Percentiles rank a stretch among this genome's conserved stretches.
Conservation (phyloP, 2,329 filamentous ascomycete species). For the Diaporthe ampelina region DNA sequence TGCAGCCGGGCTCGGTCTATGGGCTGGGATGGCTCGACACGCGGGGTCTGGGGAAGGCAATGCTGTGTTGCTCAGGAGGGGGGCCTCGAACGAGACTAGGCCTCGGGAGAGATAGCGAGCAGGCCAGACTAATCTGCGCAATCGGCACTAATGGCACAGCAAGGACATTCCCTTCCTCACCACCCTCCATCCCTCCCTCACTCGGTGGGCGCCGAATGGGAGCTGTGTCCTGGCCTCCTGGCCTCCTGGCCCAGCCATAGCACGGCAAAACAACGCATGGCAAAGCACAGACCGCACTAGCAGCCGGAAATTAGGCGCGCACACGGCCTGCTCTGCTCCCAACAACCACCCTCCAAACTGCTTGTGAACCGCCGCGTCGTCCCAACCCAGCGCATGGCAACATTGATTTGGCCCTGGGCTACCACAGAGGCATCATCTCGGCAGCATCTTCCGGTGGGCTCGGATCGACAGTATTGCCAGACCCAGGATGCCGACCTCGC, state of each 20-base stretch:
- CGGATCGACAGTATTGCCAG: not conserved
- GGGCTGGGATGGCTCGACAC: conserved; percentile 5
- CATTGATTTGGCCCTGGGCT: not conserved
- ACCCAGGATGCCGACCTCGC: not conserved
- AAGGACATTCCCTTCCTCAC: not conserved
- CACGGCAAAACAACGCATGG: not conserved
- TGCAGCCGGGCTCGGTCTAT: conserved; percentile 6
- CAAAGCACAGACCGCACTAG: conserved; percentile 14
- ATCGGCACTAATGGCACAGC: conserved; percentile 13
- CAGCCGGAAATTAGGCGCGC: conserved; percentile 31
- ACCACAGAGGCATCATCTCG: conserved; percentile 12
- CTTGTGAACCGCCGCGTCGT: not conserved
- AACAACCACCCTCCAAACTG: not conserved
- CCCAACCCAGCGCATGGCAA: not conserved
- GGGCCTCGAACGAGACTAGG: not conserved
- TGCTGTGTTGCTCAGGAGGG: not conserved
- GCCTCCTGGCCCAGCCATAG: not conserved
- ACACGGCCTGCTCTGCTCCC: not conserved
- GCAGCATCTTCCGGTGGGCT: conserved; percentile 2
- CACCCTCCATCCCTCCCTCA: not conserved
- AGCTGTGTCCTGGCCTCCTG: not conserved
- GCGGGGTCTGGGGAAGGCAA: not conserved
- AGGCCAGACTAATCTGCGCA: conserved; percentile 26
- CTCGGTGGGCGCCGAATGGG: conserved; percentile 25
- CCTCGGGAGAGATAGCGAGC: conserved; percentile 14